Evolutionary conservation across 768 basidiomycete genomes (phyloP).

Genomic region (Russula virescens): DNA sequence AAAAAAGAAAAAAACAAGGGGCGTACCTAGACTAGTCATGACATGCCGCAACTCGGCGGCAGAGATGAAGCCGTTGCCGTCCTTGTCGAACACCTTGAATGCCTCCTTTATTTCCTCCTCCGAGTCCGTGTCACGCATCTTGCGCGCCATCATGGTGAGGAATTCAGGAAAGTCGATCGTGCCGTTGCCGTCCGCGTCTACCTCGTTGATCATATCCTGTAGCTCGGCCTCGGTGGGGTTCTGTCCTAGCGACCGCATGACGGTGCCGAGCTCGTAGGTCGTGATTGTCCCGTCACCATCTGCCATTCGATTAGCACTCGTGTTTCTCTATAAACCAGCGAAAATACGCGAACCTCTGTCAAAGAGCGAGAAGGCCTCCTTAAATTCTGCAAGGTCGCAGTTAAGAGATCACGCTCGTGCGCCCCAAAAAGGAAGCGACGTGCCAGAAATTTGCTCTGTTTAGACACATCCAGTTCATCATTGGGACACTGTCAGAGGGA

Average conservation of each 20-base stretch:
- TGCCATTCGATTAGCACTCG: slow-evolving; percentile 34
- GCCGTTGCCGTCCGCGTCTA: slow-evolving; percentile 83
- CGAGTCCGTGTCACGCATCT: slow-evolving; percentile 87
- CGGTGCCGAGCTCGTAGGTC: slow-evolving; percentile 82
- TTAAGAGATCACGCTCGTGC: neutral
- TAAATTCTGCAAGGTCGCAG: slow-evolving; percentile 68
- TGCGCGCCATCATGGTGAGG: slow-evolving; percentile 77
- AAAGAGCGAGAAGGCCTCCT: slow-evolving; percentile 97
- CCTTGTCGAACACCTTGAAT: slow-evolving; percentile 96
- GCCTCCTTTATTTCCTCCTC: slow-evolving; percentile 97
- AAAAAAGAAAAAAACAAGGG: neutral
- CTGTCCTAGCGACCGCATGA: slow-evolving; percentile 90
- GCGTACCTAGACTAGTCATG: slow-evolving; percentile 82
- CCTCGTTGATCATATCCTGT: slow-evolving; percentile 95
- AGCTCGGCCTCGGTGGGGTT: slow-evolving; percentile 90
- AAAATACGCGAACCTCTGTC: slow-evolving; percentile 70
- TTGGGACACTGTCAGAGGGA: slow-evolving; percentile 1
- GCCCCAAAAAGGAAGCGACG: slow-evolving; percentile 26
- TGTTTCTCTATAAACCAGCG: neutral
- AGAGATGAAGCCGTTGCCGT: slow-evolving; percentile 86
- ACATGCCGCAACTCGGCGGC: slow-evolving; percentile 84
- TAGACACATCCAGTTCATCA: neutral
- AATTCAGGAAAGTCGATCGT: slow-evolving; percentile 82
- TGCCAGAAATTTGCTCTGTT: slow-evolving; percentile 90
- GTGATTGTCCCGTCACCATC: slow-evolving; percentile 94